A percentile compares a stretch with the other conserved stretches of the same genome.
phyloP scores from a whole-genome alignment of 768 basidiomycete species.

The Podaxis pistillaris region DNA sequence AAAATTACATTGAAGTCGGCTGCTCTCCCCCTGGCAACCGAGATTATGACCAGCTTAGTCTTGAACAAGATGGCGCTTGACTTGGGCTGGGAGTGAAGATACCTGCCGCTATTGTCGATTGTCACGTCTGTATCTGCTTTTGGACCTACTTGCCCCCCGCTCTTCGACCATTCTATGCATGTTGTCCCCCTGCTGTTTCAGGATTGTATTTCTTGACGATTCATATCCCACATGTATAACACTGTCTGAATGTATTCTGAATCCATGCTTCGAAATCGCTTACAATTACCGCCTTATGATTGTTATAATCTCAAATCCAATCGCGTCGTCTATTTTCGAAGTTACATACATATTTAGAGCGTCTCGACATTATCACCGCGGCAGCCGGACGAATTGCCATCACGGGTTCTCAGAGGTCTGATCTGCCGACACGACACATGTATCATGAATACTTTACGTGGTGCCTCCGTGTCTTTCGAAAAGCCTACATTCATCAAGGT shows the following conservation, averaged over 20 bases:
- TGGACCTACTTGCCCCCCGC: background rate
- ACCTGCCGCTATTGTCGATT: conserved; percentile 5
- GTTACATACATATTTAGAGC: background rate
- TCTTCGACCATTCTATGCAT: conserved; percentile 7
- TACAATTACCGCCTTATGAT: background rate
- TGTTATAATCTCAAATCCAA: background rate
- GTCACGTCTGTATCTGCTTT: background rate
- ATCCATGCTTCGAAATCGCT: background rate
- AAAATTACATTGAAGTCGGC: conserved; percentile 56
- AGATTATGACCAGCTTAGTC: conserved; percentile 72
- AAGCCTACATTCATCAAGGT: background rate
- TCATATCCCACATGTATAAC: conserved; percentile 5
- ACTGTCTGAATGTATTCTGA: conserved; percentile 1
- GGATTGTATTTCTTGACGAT: conserved; percentile 13
- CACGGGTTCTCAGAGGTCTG: background rate
- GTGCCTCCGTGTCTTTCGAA: background rate
- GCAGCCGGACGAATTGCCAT: background rate
- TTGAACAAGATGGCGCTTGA: conserved; percentile 70
- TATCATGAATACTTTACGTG: background rate
- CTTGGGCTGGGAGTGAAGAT: conserved; percentile 47
- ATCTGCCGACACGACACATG: background rate
- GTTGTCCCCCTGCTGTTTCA: conserved; percentile 14
- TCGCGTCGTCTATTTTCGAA: background rate
- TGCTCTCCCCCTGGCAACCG: conserved; percentile 65
- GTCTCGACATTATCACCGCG: conserved; percentile 4